phyloP scores from a whole-genome alignment of 495 filamentous ascomycete genomes.

The Neurospora discreta region DNA sequence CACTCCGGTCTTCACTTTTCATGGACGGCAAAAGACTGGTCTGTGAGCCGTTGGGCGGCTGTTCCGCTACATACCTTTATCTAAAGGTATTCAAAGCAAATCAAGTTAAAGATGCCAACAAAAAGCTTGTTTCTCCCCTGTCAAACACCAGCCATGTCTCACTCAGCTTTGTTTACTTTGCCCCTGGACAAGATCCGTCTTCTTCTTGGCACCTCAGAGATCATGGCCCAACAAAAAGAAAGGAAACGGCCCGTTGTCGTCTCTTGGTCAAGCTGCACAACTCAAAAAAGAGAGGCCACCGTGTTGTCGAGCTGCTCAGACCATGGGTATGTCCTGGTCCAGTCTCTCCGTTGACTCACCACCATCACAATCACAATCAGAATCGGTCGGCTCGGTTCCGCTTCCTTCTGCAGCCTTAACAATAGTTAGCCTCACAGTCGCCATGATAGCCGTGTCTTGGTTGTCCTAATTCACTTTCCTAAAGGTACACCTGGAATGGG shows the following conservation, averaged over 20 bases:
- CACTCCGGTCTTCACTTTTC: not conserved
- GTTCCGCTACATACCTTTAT: not conserved
- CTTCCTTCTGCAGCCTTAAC: not conserved
- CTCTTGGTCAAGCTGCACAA: not conserved
- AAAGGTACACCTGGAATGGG: not conserved
- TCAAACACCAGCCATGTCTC: not conserved
- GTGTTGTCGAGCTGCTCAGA: not conserved
- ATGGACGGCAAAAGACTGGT: not conserved
- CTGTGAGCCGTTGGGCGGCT: not conserved
- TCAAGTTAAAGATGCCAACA: not conserved
- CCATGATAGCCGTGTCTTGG: no score
- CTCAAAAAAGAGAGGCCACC: not conserved
- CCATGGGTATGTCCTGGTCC: not conserved
- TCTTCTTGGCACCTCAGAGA: not conserved
- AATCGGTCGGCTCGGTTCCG: not conserved
- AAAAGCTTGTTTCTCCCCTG: not conserved
- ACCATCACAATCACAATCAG: not conserved
- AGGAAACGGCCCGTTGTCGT: not conserved
- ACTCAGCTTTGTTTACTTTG: not conserved
- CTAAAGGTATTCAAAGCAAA: not conserved
- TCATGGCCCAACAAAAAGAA: not conserved
- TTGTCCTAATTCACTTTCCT: no score
- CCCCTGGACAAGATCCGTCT: not conserved
- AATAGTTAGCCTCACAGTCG: not conserved
- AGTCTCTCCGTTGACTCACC: not conserved